Base-by-base conservation (phyloP, 805 yeast genomes). In the Ogataea methanolica region DNA sequence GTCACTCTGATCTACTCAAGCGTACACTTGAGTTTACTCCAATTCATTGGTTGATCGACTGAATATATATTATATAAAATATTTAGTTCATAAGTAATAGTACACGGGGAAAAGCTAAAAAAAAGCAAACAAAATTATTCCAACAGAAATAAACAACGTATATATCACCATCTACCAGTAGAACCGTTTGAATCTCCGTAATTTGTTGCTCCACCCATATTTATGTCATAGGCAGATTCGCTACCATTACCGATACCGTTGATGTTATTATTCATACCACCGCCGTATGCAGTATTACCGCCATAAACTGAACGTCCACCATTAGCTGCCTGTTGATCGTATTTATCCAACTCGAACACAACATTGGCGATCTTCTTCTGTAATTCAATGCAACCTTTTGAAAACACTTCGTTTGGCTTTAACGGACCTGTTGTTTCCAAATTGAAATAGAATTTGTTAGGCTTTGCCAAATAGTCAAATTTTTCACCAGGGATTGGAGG, bases 351-450 rank as follows among this genome's bases (percentile, higher is more conserved):
- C 63, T 91, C 87, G 67, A 83, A 78, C 49, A 87, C 79, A 48
- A 94, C 83, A 49, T 88, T 87, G 12, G 97, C 99, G 42, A 94
- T 80, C 69, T 94, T 94, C 69, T 83, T 83, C 66, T 90, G 96
- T 58, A 94, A 71, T 33, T 90, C 90, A 45, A 79, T 83, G 55
- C 95, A 82, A 42, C 96, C 91, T 59, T 91, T 82, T 44, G 82
- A 70, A 21, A 94, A 88, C 29, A 94, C 97, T 56, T 88, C 96
- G 60, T 90, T 87, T 1, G 97, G 95, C 46, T 87, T 80, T 50
- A 94, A 78, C 43, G 84, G 81, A 3, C 99, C 99, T 14, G 91
- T 86, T 1, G 97, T 88, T 68, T 94, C 99, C 9, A 95, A 87
- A 56, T 88, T 92, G 62, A 92, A 70, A 67, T 94, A 94, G 59